These are phyloP conservation scores for Exophiala calicioides DNA, from an alignment of 2,329 filamentous ascomycete species.

Conservation along the genomic window DNA sequence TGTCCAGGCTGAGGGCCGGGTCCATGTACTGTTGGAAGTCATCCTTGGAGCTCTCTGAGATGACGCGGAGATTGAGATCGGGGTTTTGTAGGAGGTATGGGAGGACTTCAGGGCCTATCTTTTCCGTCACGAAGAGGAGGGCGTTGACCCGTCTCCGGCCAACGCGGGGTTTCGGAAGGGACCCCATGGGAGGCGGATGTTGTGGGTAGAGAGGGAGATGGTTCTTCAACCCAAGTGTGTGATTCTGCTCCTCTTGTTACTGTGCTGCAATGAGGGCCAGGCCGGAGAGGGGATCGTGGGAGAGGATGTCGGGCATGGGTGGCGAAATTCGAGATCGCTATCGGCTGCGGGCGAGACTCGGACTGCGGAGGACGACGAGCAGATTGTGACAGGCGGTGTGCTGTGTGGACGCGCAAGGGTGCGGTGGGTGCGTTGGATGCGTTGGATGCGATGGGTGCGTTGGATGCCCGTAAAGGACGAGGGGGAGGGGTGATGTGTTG, in stretches of 20 bases:
- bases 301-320: too few relatives aligned
- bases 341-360: too few relatives aligned
- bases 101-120: conserved; percentile 31
- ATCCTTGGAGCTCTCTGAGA: conserved; percentile 25
- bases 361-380: too few relatives aligned
- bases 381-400: too few relatives aligned
- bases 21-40: conserved; percentile 28
- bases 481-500: too few relatives aligned
- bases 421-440: too few relatives aligned
- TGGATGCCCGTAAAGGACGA: too few relatives aligned
- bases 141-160: conserved; percentile 28
- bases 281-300: too few relatives aligned
- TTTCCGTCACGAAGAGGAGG: conserved; percentile 27
- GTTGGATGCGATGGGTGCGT: too few relatives aligned
- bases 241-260: conserved; percentile 3
- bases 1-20: conserved; percentile 18
- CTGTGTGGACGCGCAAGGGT: too few relatives aligned
- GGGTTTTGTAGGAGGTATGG: conserved; percentile 30
- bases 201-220: neutral
- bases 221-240: neutral
- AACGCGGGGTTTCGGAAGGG: conserved; percentile 8
- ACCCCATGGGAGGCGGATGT: conserved; percentile 9
- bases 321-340: too few relatives aligned
- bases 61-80: conserved; percentile 30
- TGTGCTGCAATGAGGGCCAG: neutral